A percentile compares a stretch with the other conserved stretches of the same genome.
phyloP scores from a whole-genome alignment of 2,329 filamentous ascomycete species.

The Clonostachys byssicola region DNA sequence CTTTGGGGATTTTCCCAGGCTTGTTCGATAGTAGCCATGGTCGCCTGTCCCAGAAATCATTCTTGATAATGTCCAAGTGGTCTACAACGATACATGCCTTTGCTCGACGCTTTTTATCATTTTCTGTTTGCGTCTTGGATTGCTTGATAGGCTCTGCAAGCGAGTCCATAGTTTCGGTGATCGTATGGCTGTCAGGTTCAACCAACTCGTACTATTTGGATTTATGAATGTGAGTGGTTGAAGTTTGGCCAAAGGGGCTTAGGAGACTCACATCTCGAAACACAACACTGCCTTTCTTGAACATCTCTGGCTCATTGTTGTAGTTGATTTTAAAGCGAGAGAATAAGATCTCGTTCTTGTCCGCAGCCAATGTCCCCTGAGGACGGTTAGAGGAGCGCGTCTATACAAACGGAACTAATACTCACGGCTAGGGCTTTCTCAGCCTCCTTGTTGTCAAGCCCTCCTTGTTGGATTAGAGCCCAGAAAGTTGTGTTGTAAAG shows the following conservation, averaged over 20 bases:
- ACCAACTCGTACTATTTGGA: constrained; percentile 62
- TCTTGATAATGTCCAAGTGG: constrained; percentile 91
- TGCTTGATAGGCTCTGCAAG: constrained; percentile 49
- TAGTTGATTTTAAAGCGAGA: constrained; percentile 90
- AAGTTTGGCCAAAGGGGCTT: constrained; percentile 6
- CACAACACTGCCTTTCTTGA: constrained; percentile 87
- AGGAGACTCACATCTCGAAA: constrained; percentile 66
- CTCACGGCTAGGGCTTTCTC: constrained; percentile 73
- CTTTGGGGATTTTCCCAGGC: constrained; percentile 66
- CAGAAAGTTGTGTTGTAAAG: constrained; percentile 98
- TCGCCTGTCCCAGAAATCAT: constrained; percentile 86
- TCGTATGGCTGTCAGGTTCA: constrained; percentile 47
- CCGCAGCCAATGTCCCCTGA: constrained; percentile 75
- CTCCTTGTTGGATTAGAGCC: constrained; percentile 76
- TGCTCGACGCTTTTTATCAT: constrained; percentile 71
- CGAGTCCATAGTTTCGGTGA: constrained; percentile 39
- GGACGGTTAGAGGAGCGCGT: not conserved
- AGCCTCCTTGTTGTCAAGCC: constrained; percentile 71
- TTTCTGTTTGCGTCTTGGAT: constrained; percentile 80
- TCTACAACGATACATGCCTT: constrained; percentile 80
- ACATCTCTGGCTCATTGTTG: constrained; percentile 92
- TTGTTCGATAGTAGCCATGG: constrained; percentile 80
- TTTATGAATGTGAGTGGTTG: constrained; percentile 6
- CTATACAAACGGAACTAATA: not conserved
- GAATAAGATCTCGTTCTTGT: constrained; percentile 97